Percentiles rank a stretch among this genome's conserved stretches.
These are phyloP conservation scores for Rhodofomes roseus DNA, from an alignment of 1,284 basidiomycete genomes.

Conservation along the genomic window DNA sequence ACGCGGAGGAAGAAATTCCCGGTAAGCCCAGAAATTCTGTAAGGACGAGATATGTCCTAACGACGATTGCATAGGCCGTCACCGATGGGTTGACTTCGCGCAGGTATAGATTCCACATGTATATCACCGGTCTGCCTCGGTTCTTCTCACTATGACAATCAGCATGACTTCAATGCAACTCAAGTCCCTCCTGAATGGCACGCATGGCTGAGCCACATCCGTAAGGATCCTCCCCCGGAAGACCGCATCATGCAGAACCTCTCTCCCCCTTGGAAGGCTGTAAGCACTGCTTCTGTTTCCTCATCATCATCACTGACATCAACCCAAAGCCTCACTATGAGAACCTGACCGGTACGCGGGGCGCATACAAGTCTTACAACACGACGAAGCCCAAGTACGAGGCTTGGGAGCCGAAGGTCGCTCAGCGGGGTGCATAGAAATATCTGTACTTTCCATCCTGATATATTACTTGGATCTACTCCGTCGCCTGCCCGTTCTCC, in stretches of 20 bases:
- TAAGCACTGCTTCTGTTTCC: conserved; percentile 38
- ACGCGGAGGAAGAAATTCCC: conserved; percentile 81
- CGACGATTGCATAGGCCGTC: conserved; percentile 57
- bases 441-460: neutral
- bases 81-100: conserved; percentile 90
- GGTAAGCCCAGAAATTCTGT: conserved; percentile 42
- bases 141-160: neutral
- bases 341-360: conserved; percentile 89
- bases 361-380: conserved; percentile 85
- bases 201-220: conserved; percentile 91
- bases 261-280: conserved; percentile 79
- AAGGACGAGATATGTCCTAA: neutral
- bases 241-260: conserved; percentile 69
- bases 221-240: conserved; percentile 72
- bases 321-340: conserved; percentile 73
- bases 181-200: conserved; percentile 96
- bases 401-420: conserved; percentile 80
- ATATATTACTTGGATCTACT: conserved; percentile 7
- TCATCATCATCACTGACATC: neutral
- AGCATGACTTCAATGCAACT: conserved; percentile 85
- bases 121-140: neutral
- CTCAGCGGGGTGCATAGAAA: conserved; percentile 36
- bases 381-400: conserved; percentile 79
- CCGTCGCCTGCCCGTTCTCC: conserved; percentile 15
- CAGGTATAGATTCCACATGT: conserved; percentile 49